Base-by-base conservation (phyloP, 169 alveolate species). In the Neospora caninum region DNA sequence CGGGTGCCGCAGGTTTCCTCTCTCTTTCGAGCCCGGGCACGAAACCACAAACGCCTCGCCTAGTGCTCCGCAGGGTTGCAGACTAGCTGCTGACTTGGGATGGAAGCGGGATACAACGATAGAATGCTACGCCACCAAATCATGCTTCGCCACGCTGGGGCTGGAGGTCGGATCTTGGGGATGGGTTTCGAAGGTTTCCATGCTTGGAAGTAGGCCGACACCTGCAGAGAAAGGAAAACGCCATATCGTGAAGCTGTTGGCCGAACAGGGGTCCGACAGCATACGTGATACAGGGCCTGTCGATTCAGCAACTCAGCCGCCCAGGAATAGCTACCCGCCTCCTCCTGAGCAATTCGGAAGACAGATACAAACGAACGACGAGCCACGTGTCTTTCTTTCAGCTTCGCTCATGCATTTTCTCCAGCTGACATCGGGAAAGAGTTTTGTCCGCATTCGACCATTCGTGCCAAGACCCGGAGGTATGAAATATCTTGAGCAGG, bases 81-180 rank as follows among this genome's bases (percentile, higher is more conserved):
- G 58, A 49, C 18, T 49, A 49, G 9, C 58, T 13, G 18, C 58
- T 1, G 34, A n/a, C 78, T n/a, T 64, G 20, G 78, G 9, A n/a
- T 4, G 78, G 2, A 13, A 20, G 34, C 45, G 87, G 20, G 87
- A 78, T 34, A 78, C 87, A 20, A 34, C 87, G 87, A 78, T 34
- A 39, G 87, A 78, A 34, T 78, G 87, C 25, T 78, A 78, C 45
- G 31, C 45, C 49, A 39, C 29, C 87, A 34, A 16, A 22, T 78
- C 87, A 34, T 31, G 53, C 41, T 39, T 78, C 29, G 45, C 87
- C 43, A 9, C 31, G 53, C 87, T 78, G 43, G 87, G 45, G 16
- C 87, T 78, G 87, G 43, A 78, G 45, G 43, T 22, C 25, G 87
- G 87, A 78, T 78, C 87, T 20, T 78, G 87, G 87, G 45, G 27